Evolutionary conservation across 2,329 filamentous ascomycete genomes (phyloP).

Genomic region (Penicillium oxalicum): DNA sequence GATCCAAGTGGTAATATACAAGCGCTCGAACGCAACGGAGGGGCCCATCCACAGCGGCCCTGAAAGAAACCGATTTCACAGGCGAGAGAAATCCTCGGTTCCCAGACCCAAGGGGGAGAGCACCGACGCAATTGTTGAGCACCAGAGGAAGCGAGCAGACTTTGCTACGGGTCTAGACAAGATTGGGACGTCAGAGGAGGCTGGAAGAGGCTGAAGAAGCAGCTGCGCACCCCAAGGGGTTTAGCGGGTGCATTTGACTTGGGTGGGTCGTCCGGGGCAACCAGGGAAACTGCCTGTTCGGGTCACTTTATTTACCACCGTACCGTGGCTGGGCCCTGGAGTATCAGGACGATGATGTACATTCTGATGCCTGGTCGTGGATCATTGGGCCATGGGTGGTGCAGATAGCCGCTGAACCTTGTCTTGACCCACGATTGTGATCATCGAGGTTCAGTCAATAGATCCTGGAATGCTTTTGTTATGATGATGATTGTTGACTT

Average conservation of each 20-base stretch:
- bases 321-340: too few relatives aligned
- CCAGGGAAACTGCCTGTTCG: constrained; percentile 3
- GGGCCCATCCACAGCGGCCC: too few relatives aligned
- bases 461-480: neutral
- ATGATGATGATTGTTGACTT: neutral
- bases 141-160: too few relatives aligned
- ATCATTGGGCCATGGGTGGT: too few relatives aligned
- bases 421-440: neutral
- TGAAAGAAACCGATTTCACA: too few relatives aligned
- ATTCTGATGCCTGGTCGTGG: neutral
- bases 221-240: neutral
- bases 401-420: neutral
- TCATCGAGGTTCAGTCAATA: neutral
- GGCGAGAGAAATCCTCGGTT: neutral
- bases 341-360: neutral
- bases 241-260: neutral
- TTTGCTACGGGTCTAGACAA: too few relatives aligned
- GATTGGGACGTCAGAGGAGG: neutral
- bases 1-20: too few relatives aligned
- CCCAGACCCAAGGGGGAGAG: too few relatives aligned
- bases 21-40: too few relatives aligned
- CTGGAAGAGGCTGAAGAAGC: constrained; percentile 1
- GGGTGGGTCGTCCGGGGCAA: constrained; percentile 17
- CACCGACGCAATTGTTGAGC: too few relatives aligned
- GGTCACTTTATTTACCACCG: constrained; percentile 12